These are phyloP conservation scores for Polytolypa hystricis DNA, from an alignment of 2,329 filamentous ascomycete genomes.

Conservation along the genomic window DNA sequence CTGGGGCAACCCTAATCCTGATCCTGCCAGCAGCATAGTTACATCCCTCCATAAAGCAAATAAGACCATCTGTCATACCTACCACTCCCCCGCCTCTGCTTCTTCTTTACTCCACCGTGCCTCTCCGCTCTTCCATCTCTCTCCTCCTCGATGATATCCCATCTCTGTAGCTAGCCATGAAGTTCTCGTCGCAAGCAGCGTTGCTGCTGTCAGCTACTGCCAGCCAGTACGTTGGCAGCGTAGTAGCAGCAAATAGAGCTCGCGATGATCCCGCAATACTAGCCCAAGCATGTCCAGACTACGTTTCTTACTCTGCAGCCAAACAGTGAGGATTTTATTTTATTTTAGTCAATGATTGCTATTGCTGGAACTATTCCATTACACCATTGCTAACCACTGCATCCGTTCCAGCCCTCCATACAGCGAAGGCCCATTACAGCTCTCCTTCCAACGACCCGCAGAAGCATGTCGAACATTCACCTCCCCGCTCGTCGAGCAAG, in stretches of 20 bases:
- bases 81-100: neutral
- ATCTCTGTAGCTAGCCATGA: conserved; percentile 3
- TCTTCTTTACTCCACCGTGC: neutral
- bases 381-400: conserved; percentile 4
- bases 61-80: neutral
- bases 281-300: conserved; percentile 18
- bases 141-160: no score
- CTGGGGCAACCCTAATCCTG: no score
- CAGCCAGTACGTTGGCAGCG: neutral
- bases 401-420: conserved; percentile 52
- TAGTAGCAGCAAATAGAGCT: neutral
- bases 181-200: neutral
- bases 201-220: neutral
- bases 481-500: conserved; percentile 74
- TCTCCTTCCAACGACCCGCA: conserved; percentile 80
- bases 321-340: conserved; percentile 11
- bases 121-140: neutral
- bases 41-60: no score
- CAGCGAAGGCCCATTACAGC: conserved; percentile 63
- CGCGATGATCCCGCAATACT: conserved; percentile 9
- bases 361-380: conserved; percentile 42
- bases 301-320: conserved; percentile 17
- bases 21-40: no score
- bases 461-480: conserved; percentile 77
- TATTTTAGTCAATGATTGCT: conserved; percentile 16